phyloP scores from a whole-genome alignment of 2,329 filamentous ascomycete species.

The Xylaria sp. region DNA sequence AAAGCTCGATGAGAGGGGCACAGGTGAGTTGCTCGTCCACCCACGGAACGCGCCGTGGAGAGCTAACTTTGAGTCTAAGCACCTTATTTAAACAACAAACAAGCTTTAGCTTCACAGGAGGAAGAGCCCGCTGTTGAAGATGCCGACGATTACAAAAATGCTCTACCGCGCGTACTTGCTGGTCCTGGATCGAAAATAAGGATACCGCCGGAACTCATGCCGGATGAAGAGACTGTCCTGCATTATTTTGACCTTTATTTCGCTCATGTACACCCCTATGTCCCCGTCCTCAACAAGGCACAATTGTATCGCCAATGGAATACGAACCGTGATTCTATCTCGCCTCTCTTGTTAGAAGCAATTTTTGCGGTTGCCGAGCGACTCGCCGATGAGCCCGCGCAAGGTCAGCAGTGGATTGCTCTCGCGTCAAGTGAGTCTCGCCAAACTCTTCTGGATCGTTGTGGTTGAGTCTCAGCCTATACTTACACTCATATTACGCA shows the following conservation, averaged over 20 bases:
- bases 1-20: conserved; percentile 86
- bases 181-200: conserved; percentile 81
- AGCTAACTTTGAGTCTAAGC: conserved; percentile 60
- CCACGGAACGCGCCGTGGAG: not conserved
- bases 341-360: conserved; percentile 87
- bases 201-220: conserved; percentile 94
- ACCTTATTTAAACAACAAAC: conserved; percentile 81
- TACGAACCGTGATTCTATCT: conserved; percentile 82
- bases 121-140: conserved; percentile 75
- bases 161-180: conserved; percentile 74
- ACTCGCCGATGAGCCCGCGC: conserved; percentile 82
- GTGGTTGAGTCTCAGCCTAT: conserved; percentile 26
- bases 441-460: not conserved
- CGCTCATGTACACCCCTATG: conserved; percentile 88
- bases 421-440: conserved; percentile 78
- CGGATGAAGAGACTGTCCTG: conserved; percentile 81
- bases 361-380: conserved; percentile 90
- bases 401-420: conserved; percentile 92
- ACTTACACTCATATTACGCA: conserved; percentile 51
- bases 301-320: conserved; percentile 93
- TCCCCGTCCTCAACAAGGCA: conserved; percentile 85
- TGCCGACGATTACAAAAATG: conserved; percentile 76
- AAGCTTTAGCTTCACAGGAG: conserved; percentile 54
- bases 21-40: conserved; percentile 68
- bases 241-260: conserved; percentile 94